These are phyloP conservation scores for Calonectria multiphialidica DNA, from an alignment of 2,329 filamentous ascomycete genomes.

Conservation along the genomic window DNA sequence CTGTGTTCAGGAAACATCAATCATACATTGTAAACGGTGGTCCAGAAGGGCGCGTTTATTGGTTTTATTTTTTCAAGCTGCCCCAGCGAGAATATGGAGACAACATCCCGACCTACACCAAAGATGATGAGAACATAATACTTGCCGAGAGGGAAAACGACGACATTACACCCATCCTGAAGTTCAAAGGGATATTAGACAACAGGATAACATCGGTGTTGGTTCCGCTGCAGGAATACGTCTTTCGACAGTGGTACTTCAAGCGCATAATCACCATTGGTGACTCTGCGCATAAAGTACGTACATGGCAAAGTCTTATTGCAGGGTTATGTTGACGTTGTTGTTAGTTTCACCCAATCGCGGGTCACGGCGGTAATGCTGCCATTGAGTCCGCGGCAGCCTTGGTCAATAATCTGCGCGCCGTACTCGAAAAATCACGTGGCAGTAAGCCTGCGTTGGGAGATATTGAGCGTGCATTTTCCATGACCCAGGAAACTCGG, in stretches of 20 bases:
- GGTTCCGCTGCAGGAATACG: slow-evolving; percentile 51
- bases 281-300: slow-evolving; percentile 55
- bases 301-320: neutral
- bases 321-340: neutral
- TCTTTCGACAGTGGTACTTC: slow-evolving; percentile 53
- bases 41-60: slow-evolving; percentile 5
- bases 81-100: neutral
- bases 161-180: slow-evolving; percentile 1
- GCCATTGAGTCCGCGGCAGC: slow-evolving; percentile 14
- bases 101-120: slow-evolving; percentile 8
- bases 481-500: slow-evolving; percentile 13
- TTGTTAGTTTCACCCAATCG: slow-evolving; percentile 14
- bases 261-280: slow-evolving; percentile 54
- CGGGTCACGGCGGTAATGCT: slow-evolving; percentile 21
- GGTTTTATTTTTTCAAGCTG: slow-evolving; percentile 13
- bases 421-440: neutral
- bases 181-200: slow-evolving; percentile 47
- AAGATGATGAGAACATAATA: neutral
- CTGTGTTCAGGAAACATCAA: neutral
- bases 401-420: slow-evolving; percentile 6
- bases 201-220: slow-evolving; percentile 44
- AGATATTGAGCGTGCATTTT: slow-evolving; percentile 9
- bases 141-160: slow-evolving; percentile 5
- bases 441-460: neutral
- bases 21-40: slow-evolving; percentile 16